phyloP scores from a whole-genome alignment of 2,329 filamentous ascomycete genomes.

The Claviceps arundinis region DNA sequence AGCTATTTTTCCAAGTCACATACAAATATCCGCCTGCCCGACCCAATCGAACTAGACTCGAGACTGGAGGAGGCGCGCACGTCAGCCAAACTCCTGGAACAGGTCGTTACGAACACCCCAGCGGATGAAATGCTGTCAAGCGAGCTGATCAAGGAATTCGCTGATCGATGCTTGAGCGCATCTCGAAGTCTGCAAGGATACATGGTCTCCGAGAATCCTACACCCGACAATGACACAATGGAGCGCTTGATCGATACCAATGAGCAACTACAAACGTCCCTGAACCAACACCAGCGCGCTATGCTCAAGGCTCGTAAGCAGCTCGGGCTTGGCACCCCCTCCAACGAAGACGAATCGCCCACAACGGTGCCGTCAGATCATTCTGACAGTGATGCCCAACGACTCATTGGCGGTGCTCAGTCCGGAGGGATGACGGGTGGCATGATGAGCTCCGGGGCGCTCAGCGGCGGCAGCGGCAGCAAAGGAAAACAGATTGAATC shows the following conservation, averaged over 20 bases:
- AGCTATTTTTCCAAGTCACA: conserved; percentile 46
- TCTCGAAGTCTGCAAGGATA: conserved; percentile 73
- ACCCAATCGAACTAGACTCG: conserved; percentile 62
- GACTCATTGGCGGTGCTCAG: not conserved
- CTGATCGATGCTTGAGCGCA: conserved; percentile 70
- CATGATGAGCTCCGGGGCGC: not conserved
- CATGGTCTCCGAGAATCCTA: conserved; percentile 65
- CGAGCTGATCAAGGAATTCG: conserved; percentile 88
- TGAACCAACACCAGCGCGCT: conserved; percentile 75
- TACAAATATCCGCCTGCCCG: conserved; percentile 40
- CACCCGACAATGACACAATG: conserved; percentile 88
- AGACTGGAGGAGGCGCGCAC: conserved; percentile 83
- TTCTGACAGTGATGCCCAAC: conserved; percentile 12
- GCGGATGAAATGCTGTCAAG: conserved; percentile 62
- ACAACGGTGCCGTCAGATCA: conserved; percentile 13
- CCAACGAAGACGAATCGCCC: conserved; percentile 14
- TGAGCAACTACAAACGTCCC: conserved; percentile 71
- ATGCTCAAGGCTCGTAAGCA: conserved; percentile 50
- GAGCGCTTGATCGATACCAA: conserved; percentile 88
- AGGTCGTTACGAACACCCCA: conserved; percentile 79
- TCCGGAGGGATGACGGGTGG: not conserved
- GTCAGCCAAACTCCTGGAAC: conserved; percentile 80
- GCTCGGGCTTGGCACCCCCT: conserved; percentile 25
- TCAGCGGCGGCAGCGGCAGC: conserved; percentile 5
- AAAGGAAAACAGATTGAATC: conserved; percentile 22